Base-by-base conservation (phyloP, 805 yeast genomes). In the Ogataea siamensis region DNA sequence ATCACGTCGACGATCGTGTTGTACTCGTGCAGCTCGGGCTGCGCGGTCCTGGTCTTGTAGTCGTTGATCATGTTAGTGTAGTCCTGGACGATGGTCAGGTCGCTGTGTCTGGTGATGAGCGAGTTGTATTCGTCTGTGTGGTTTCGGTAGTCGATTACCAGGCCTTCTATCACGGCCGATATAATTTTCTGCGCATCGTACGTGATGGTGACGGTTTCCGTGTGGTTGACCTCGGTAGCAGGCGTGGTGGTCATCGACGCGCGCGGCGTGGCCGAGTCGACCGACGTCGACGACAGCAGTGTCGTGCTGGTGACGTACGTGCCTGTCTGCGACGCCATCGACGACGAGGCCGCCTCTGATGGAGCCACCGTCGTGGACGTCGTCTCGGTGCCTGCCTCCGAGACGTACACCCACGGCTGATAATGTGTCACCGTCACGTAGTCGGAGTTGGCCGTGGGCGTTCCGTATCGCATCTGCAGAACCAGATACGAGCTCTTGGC, bases 111-210 rank as follows among this genome's bases (percentile, higher is more conserved):
- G 7, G 23, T 28, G n/a, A 43, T 43, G 19, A 43, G 31, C 2
- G 26, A 14, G 11, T 14, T 18, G 28, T 43, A 43, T 12, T 35
- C 43, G 7, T 17, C 21, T 5, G 39, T 14, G 18, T 37, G 30
- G n/a, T 14, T 35, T 19, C 33, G 22, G 30, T 43, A 43, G 24
- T 43, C 47, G 6, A 39, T 24, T 27, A 39, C 39, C 20, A 43
- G 23, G 11, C 47, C 47, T 16, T 35, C 39, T 22, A 39, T 39
- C 16, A 39, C 43, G 7, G 43, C 43, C 12, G 43, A 39, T 7
- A 39, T 25, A 7, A 39, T 13, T 8, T 27, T 19, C 23, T 39
- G 34, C 14, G 14, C 26, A 20, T 39, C 22, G 19, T 39, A 39
- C n/a, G n/a, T 13, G 21, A 39, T 29, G 12, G 35, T 29, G 12